Evolutionary conservation across 805 yeast genomes (phyloP).

Genomic region (Candida ulmi): DNA sequence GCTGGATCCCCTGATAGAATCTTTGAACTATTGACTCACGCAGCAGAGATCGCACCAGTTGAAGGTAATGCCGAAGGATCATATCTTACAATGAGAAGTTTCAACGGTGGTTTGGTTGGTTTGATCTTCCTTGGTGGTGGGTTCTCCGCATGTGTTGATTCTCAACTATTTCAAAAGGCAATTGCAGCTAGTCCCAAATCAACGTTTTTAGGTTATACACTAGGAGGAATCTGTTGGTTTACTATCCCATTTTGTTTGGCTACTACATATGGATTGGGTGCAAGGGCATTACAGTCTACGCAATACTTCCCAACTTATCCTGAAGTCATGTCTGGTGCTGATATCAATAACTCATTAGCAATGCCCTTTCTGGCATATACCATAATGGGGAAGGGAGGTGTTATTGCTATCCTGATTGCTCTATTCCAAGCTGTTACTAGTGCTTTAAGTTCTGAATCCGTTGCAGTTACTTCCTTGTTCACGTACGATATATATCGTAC

Average conservation of each 20-base stretch:
- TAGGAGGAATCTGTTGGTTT: conserved; percentile 82
- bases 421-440: conserved; percentile 85
- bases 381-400: conserved; percentile 78
- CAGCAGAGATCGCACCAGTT: background rate
- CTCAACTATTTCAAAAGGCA: background rate
- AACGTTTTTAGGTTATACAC: background rate
- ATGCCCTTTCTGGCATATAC: conserved; percentile 63
- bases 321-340: conserved; percentile 49
- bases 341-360: conserved; percentile 68
- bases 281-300: conserved; percentile 56
- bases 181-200: background rate
- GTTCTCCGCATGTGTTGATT: background rate
- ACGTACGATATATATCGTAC: conserved; percentile 78
- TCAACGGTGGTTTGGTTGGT: background rate
- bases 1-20: too few species aligned
- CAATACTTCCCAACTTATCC: conserved; percentile 52
- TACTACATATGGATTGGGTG: conserved; percentile 75
- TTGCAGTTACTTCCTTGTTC: conserved; percentile 74
- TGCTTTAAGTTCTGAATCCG: conserved; percentile 81
- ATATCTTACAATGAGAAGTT: background rate
- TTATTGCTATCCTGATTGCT: conserved; percentile 59
- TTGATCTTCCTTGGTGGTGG: background rate
- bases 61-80: background rate
- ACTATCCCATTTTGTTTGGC: conserved; percentile 77
- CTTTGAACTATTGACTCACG: too few species aligned